Evolutionary conservation across 345 rosid species (phyloP), one percentile per base, ranked within the genome.

Genomic region (Euclidium syriacum): DNA sequence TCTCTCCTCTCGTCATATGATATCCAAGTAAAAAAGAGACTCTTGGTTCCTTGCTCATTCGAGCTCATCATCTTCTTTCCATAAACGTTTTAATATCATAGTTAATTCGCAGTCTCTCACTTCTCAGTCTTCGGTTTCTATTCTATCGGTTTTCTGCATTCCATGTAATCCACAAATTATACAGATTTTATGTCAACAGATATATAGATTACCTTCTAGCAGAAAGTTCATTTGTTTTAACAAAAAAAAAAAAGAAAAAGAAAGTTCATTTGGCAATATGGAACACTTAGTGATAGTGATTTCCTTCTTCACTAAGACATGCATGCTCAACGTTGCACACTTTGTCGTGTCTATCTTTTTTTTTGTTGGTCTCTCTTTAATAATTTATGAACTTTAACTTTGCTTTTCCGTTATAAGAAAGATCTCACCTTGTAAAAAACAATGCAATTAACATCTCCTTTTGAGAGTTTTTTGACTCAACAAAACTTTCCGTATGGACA

Each of bases 231-330:
- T 47, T 56, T 63, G 32, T n/a, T n/a, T n/a, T n/a, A n/a, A n/a
- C n/a, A n/a, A n/a, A n/a, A 29, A 2, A n/a, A 36, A 36, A 36
- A 6, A 6, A n/a, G n/a, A 9, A 11, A 39, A n/a, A 11, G 2
- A 39, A 0, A 11, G 16, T 39, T 41, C 22, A 64, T 47, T 56
- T 63, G 32, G 10, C 39, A 30, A 24, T 48, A 30, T 64, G 54
- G 39, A 50, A 49, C 69, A 71, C 61, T 52, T 25, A 51, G 1
- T 71, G 62, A 51, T 53, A 65, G 62, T 64, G 55, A 58, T 64
- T 71, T 71, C 55, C 75, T 71, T 71, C 75, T 71, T 64, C 75
- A 64, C 66, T 58, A 71, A 71, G 75, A 64, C 62, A 64, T 39
- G 17, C 2, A 12, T 49, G 3, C 61, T 58, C 56, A 41, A 58